These are phyloP conservation scores for Myrica gale DNA, from an alignment of 306 rosid species.

Conservation along the genomic window DNA sequence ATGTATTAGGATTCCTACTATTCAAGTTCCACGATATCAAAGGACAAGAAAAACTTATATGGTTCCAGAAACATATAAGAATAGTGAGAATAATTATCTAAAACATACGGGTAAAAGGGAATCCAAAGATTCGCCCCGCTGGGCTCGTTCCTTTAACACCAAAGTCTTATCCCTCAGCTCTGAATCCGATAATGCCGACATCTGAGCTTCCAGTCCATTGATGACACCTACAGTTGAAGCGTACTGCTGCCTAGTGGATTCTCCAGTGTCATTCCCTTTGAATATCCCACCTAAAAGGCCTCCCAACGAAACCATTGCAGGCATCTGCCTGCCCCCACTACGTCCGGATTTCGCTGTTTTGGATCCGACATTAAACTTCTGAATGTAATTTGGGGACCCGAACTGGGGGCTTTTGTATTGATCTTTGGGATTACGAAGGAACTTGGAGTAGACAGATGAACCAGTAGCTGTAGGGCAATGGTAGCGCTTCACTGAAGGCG, in stretches of 20 bases:
- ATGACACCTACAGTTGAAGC: conserved; percentile 58
- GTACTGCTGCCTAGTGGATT: conserved; percentile 73
- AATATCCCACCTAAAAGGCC: conserved; percentile 84
- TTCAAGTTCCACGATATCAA: not conserved
- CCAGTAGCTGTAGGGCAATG: conserved; percentile 29
- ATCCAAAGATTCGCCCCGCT: conserved; percentile 71
- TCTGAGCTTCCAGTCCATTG: conserved; percentile 62
- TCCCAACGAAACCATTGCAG: conserved; percentile 66
- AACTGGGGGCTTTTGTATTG: conserved; percentile 34
- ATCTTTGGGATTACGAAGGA: conserved; percentile 19
- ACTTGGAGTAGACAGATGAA: conserved; percentile 40
- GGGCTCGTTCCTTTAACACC: conserved; percentile 58
- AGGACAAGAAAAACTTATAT: not conserved
- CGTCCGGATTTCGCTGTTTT: conserved; percentile 28
- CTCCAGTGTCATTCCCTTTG: conserved; percentile 80
- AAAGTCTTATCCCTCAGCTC: conserved; percentile 71
- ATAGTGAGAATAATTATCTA: not conserved
- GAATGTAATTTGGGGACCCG: conserved; percentile 35
- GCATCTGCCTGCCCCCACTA: conserved; percentile 22
- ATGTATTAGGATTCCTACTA: not conserved
- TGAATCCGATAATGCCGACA: conserved; percentile 75
- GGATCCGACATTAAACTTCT: conserved; percentile 20
- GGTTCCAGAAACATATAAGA: not conserved
- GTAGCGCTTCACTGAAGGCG: conserved; percentile 35
- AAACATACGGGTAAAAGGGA: conserved; percentile 73